These are phyloP conservation scores for Lycium barbarum DNA, from an alignment of 257 asterid species.

Conservation along the genomic window DNA sequence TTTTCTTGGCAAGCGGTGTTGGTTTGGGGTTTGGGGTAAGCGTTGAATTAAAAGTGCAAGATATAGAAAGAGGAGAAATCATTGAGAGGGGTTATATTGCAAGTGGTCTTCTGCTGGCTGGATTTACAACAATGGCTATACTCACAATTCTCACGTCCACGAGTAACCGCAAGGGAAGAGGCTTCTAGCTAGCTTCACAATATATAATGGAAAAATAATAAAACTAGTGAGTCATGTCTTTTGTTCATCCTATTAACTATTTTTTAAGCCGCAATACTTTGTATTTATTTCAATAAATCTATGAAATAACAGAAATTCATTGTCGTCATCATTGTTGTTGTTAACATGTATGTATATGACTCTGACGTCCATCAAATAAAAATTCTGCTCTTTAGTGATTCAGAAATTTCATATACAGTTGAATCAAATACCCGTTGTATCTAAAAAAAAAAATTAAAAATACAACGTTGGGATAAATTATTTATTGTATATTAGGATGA, in stretches of 20 bases:
- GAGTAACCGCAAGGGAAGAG: background rate
- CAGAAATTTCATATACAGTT: background rate
- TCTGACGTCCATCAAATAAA: background rate
- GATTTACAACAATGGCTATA: slow-evolving; percentile 12
- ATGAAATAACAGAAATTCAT: background rate
- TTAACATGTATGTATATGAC: background rate
- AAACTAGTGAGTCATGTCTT: background rate
- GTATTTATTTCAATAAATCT: background rate
- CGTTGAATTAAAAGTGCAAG: background rate
- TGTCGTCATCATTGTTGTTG: background rate
- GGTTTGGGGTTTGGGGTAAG: slow-evolving; percentile 23
- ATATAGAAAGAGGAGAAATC: background rate
- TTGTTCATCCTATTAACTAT: background rate
- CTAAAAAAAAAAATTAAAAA: too few species aligned
- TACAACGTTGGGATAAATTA: too few species aligned
- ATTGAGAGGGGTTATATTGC: slow-evolving; percentile 18
- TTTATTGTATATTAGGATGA: too few species aligned
- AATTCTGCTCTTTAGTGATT: background rate
- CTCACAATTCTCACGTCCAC: slow-evolving; percentile 19
- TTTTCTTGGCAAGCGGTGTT: slow-evolving; percentile 19
- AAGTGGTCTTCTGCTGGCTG: slow-evolving; percentile 1
- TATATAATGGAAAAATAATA: background rate
- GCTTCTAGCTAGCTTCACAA: background rate
- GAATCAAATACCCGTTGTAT: too few species aligned
- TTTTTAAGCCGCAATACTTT: background rate